A percentile compares a stretch with the other conserved stretches of the same genome.
Conservation (phyloP, 2,329 filamentous ascomycete genomes). For the Pseudogymnoascus sp. region DNA sequence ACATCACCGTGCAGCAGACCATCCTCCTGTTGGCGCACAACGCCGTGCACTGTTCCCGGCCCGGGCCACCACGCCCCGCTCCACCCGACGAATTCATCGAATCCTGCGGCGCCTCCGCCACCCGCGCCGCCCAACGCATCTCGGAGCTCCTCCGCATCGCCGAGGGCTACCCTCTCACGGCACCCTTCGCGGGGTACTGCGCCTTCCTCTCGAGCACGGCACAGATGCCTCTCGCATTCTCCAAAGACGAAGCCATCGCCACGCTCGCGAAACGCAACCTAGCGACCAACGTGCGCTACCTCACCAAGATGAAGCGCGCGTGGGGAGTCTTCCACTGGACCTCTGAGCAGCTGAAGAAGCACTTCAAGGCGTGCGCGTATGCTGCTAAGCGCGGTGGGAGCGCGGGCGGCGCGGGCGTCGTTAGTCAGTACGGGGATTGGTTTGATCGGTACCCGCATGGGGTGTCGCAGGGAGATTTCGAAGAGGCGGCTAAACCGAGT, state of each 20-base stretch:
- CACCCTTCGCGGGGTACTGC: constrained; percentile 90
- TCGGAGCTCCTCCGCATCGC: constrained; percentile 76
- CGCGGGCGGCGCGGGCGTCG: constrained; percentile 44
- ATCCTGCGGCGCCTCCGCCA: constrained; percentile 65
- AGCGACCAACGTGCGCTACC: constrained; percentile 78
- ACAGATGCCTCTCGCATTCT: constrained; percentile 89
- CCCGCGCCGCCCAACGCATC: constrained; percentile 78
- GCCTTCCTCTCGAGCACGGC: constrained; percentile 89
- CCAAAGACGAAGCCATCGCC: constrained; percentile 69
- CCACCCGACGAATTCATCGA: constrained; percentile 59
- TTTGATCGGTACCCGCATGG: constrained; percentile 92
- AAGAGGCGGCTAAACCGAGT: constrained; percentile 62
- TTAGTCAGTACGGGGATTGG: constrained; percentile 97
- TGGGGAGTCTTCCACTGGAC: constrained; percentile 99
- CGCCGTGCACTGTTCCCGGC: background rate
- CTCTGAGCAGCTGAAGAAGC: constrained; percentile 81
- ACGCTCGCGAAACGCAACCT: constrained; percentile 74
- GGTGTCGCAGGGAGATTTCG: constrained; percentile 74
- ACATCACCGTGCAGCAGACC: constrained; percentile 84
- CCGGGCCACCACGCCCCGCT: constrained; percentile 33
- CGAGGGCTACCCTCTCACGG: constrained; percentile 71
- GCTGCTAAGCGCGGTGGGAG: constrained; percentile 58
- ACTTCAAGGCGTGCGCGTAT: constrained; percentile 79
- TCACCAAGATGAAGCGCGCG: constrained; percentile 91
- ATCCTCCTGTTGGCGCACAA: constrained; percentile 71